Evolutionary conservation across 768 basidiomycete species (phyloP), one percentile per base, ranked within the genome.

Genomic region (Psilocybe cubensis): DNA sequence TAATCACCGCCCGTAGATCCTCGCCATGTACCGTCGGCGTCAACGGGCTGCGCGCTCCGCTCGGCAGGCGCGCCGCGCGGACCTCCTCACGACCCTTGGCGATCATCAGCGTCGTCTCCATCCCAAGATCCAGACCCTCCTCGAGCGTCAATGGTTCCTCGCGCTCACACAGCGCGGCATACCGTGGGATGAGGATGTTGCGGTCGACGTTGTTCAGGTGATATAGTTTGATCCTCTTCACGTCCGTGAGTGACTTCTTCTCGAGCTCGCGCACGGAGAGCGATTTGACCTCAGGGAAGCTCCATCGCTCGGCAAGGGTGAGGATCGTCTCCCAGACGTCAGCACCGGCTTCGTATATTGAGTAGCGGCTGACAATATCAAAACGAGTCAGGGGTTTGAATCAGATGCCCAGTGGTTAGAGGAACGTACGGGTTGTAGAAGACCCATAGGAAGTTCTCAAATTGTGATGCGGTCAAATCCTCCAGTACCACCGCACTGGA

Each of bases 251-350:
- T 0, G 68, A 23, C 29, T 67, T 63, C 53, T 70, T 74, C 53
- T 84, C 81, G 0, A 89, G 74, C 52, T 88, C 82, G 0, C 83
- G 80, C 0, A 87, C 70, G 0, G 86, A 85, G 76, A 83, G 46
- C 57, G 63, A 33, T 73, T 79, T 79, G 6, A 87, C 78, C 42
- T 83, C 78, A 0, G 59, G 60, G 57, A 90, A 89, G 0, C 61
- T 38, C 87, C 87, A 91, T 3, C 72, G 64, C 17, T 81, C 72
- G 0, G 87, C 75, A 0, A 90, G 81, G 1, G 63, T 67, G 0
- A 91, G 68, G 42, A 91, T 82, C 0, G 69, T 71, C 0, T 71
- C 68, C 89, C 89, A 91, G 8, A 81, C 79, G 0, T 76, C 72
- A 0, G 80, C 70, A 0, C 68, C 63, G 1, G 83, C 82, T 7